These are phyloP conservation scores for Fusarium albidum DNA, from an alignment of 2,329 filamentous ascomycete species.

Conservation along the genomic window DNA sequence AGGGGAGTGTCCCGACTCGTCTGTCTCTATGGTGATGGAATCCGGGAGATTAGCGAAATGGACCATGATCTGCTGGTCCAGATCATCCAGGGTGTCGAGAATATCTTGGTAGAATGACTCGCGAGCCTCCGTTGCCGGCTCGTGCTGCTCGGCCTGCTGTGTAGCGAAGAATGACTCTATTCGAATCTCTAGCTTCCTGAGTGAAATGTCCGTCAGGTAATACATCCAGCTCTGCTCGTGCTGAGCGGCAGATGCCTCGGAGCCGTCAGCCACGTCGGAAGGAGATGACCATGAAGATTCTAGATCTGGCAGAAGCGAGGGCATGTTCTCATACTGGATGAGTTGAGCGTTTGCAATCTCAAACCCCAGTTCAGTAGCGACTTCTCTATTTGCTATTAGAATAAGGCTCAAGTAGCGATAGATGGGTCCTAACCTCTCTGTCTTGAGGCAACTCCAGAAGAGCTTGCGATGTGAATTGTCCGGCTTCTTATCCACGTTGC, in stretches of 20 bases:
- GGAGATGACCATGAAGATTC: background rate
- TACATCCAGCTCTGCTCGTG: slow-evolving; percentile 1
- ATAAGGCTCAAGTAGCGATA: too few species aligned
- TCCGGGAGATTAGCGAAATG: background rate
- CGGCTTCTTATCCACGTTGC: background rate
- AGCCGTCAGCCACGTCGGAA: background rate
- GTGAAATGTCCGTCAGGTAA: slow-evolving; percentile 1
- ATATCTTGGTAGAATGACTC: slow-evolving; percentile 3
- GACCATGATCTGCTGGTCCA: background rate
- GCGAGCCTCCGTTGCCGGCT: background rate
- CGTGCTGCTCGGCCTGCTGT: background rate
- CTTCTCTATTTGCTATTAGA: background rate
- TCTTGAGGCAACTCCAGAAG: slow-evolving; percentile 1
- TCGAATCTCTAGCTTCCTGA: background rate
- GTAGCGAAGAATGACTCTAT: background rate
- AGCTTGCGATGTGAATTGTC: background rate
- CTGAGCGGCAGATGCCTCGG: background rate
- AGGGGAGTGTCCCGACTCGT: background rate
- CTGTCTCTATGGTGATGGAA: background rate
- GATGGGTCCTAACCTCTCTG: background rate
- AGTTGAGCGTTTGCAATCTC: slow-evolving; percentile 1
- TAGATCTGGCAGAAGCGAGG: background rate
- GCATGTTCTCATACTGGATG: background rate
- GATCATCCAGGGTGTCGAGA: background rate
- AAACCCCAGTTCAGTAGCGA: slow-evolving; percentile 1